Percentiles rank a stretch among this genome's conserved stretches.
Conservation (phyloP, 306 rosid species). For the Cicer pinnatifidum region DNA sequence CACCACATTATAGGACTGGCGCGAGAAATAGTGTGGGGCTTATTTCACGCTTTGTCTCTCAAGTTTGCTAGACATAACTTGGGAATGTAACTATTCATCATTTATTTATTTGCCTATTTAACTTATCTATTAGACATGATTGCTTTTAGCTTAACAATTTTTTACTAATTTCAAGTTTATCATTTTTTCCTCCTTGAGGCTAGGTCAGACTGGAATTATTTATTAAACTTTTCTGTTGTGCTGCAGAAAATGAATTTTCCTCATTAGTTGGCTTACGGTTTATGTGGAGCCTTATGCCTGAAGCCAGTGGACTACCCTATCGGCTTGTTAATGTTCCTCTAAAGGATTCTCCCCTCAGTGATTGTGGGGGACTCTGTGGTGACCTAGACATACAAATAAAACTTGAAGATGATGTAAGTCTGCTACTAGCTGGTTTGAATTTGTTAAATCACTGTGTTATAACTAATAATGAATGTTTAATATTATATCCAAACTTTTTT, state of each 20-base stretch:
- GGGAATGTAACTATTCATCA: conserved; percentile 1
- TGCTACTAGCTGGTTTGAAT: conserved; percentile 49
- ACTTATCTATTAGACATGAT: conserved; percentile 14
- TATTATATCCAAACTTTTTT: conserved; percentile 38
- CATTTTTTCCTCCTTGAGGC: conserved; percentile 18
- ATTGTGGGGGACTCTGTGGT: conserved; percentile 91
- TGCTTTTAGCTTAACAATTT: background rate
- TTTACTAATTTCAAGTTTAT: conserved; percentile 2
- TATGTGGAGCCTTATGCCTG: conserved; percentile 75
- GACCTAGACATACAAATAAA: conserved; percentile 81
- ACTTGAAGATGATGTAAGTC: conserved; percentile 87
- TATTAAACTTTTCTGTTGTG: conserved; percentile 36
- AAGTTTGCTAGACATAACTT: conserved; percentile 7
- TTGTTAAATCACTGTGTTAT: conserved; percentile 31
- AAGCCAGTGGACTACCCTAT: conserved; percentile 57
- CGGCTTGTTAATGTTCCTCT: conserved; percentile 89
- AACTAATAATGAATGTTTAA: conserved; percentile 35
- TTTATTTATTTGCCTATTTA: conserved; percentile 19
- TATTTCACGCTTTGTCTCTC: conserved; percentile 16
- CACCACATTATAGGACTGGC: conserved; percentile 20
- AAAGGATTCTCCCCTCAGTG: conserved; percentile 91
- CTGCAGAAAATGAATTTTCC: conserved; percentile 93
- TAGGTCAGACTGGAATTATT: conserved; percentile 37
- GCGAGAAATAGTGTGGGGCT: conserved; percentile 5
- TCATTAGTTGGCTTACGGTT: conserved; percentile 93